Evolutionary conservation across 2,329 filamentous ascomycete genomes (phyloP).

Genomic region (Penicillium sumatraense): DNA sequence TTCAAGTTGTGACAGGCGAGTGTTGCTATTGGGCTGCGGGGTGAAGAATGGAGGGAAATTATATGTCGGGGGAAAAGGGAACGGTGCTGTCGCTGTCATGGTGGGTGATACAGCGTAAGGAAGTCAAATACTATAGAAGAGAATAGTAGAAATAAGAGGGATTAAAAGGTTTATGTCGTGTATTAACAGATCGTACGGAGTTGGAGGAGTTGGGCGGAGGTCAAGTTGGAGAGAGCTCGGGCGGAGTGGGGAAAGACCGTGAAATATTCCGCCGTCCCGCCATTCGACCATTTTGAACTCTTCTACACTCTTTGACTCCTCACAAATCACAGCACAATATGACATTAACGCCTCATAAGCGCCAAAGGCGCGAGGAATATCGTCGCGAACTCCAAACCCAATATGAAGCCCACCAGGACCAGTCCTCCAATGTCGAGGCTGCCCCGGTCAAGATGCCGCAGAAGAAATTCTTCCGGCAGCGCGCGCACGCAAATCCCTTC

Average conservation of each 20-base stretch:
- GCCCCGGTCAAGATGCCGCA: conserved; percentile 69
- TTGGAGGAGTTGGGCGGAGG: neutral
- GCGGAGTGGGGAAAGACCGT: conserved; percentile 15
- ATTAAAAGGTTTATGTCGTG: too few relatives aligned
- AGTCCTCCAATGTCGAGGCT: conserved; percentile 27
- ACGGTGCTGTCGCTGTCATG: conserved; percentile 28
- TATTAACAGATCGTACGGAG: too few relatives aligned
- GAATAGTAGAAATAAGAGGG: neutral
- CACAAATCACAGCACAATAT: conserved; percentile 15
- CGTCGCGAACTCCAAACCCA: conserved; percentile 42
- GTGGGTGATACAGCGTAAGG: neutral
- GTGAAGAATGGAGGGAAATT: conserved; percentile 60
- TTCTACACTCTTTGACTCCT: neutral
- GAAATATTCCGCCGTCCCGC: conserved; percentile 23
- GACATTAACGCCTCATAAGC: conserved; percentile 53
- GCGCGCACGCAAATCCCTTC: conserved; percentile 97
- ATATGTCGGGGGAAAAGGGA: conserved; percentile 48
- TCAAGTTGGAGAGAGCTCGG: neutral
- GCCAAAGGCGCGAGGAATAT: conserved; percentile 69
- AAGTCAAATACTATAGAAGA: neutral
- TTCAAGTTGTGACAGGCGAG: conserved; percentile 59
- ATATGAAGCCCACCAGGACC: conserved; percentile 14
- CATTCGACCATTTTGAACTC: neutral
- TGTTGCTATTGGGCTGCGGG: conserved; percentile 51
- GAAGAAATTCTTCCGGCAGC: conserved; percentile 95